These are phyloP conservation scores for Plasmopara viticola DNA, from an alignment of 352 stramenopile genomes.

Conservation along the genomic window DNA sequence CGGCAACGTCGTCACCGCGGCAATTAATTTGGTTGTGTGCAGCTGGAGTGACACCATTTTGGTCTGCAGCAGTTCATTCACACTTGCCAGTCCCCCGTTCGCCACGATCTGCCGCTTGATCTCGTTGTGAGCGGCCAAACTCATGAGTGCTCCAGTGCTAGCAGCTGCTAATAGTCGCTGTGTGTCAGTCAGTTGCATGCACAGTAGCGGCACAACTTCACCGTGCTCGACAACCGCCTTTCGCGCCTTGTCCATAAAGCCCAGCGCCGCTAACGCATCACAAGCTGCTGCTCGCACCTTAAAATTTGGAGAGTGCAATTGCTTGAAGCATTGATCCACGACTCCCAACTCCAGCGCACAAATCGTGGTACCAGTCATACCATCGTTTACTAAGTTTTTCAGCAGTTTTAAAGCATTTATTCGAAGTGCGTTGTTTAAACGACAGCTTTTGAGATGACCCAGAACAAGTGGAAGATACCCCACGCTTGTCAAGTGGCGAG, in stretches of 20 bases:
- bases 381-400: conserved; percentile 64
- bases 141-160: conserved; percentile 59
- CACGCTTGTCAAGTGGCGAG: conserved; percentile 35
- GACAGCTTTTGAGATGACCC: conserved; percentile 33
- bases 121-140: conserved; percentile 54
- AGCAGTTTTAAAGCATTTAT: conserved; percentile 52
- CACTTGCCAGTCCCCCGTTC: conserved; percentile 32
- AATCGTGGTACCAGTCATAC: conserved; percentile 36
- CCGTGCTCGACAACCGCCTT: conserved; percentile 46
- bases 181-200: conserved; percentile 43
- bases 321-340: conserved; percentile 35
- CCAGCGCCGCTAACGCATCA: conserved; percentile 44
- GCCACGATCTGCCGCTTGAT: conserved; percentile 59
- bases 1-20: conserved; percentile 52
- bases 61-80: conserved; percentile 63
- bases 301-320: conserved; percentile 33
- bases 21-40: conserved; percentile 59
- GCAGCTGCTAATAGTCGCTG: conserved; percentile 49
- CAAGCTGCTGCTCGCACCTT: conserved; percentile 46
- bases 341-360: conserved; percentile 48
- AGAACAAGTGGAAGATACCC: conserved; percentile 51
- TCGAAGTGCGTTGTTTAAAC: conserved; percentile 28
- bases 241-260: conserved; percentile 54
- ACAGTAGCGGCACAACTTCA: conserved; percentile 47
- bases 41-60: conserved; percentile 51